Evolutionary conservation across 2,329 filamentous ascomycete genomes (phyloP), one percentile per base, ranked within the genome.

Genomic region (Epichloe sibirici): DNA sequence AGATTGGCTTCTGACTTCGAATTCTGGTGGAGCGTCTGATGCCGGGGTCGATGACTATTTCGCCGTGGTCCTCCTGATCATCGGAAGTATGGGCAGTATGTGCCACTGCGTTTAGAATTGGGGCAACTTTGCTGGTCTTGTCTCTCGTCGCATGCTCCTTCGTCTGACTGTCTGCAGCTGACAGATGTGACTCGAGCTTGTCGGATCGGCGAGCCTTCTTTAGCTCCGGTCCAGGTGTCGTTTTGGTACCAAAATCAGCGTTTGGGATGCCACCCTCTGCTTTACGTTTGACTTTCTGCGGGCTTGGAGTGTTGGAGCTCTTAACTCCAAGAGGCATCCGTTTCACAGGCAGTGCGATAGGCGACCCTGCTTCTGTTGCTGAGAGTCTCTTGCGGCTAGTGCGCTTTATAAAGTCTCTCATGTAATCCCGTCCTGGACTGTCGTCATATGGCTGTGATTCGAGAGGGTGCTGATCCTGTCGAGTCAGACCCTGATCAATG

Each of bases 391-490:
- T 60, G 11, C 59, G 62, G 21, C 59, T 63, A 28, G 65, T 61
- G n/a, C 64, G 63, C 48, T 63, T 65, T 55, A 69, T 69, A 44
- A 70, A 70, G 15, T 64, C 62, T 5, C 62, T 58, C 59, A 69
- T 62, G 37, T 63, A 69, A 11, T 66, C 66, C 1, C 67, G 65
- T 4, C 62, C 64, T 23, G 66, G 66, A 46, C 64, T 67, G 42
- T 69, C 66, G 39, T 63, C 57, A 23, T 63, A 59, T 3, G 8
- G 15, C 8, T 51, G 21, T 11, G 34, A n/a, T 13, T 45, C 49
- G 15, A 15, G 5, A 45, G 15, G 13, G 3, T 21, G 21, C 21
- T 51, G 42, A 23, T 39, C 42, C 31, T 45, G 34, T 31, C 7
- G 34, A 45, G 42, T 15, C 34, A 11, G 6, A 37, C 5, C 42